Percentiles rank a stretch among this genome's conserved stretches.
phyloP scores from a whole-genome alignment of 2,329 filamentous ascomycete species.

The Sarocladiaceae sp. region DNA sequence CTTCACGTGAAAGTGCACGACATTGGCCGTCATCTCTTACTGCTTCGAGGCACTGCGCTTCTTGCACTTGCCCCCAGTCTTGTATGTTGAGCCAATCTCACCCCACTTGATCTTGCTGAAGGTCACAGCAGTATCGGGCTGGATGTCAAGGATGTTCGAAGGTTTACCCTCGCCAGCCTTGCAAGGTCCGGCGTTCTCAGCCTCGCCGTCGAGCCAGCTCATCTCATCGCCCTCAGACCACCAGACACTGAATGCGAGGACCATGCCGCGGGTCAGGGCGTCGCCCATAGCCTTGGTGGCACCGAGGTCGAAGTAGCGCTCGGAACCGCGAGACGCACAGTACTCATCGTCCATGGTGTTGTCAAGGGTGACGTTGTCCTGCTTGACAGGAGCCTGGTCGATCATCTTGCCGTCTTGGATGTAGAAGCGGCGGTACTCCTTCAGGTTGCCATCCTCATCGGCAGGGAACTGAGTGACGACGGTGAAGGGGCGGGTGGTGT shows the following conservation, averaged over 20 bases:
- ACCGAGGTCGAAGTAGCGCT: constrained; percentile 29
- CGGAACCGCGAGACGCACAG: constrained; percentile 24
- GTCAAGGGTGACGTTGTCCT: constrained; percentile 16
- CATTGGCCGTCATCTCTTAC: too few species aligned
- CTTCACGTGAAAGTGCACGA: too few species aligned
- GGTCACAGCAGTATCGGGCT: constrained; percentile 42
- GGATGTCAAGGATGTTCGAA: constrained; percentile 35
- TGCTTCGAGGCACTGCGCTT: not conserved
- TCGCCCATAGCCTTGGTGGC: constrained; percentile 39
- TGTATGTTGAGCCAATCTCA: constrained; percentile 52
- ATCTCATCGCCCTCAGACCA: constrained; percentile 44
- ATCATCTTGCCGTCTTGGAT: constrained; percentile 43
- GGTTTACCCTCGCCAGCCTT: constrained; percentile 47
- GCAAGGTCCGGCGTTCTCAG: constrained; percentile 41
- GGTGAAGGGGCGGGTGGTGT: constrained; percentile 31
- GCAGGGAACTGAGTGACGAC: constrained; percentile 46
- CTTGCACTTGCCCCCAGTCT: constrained; percentile 10
- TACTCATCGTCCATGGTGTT: constrained; percentile 30
- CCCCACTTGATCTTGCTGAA: constrained; percentile 55
- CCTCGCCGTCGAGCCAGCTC: constrained; percentile 47
- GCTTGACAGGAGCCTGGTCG: constrained; percentile 6
- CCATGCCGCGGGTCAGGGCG: constrained; percentile 40
- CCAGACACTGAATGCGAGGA: constrained; percentile 47
- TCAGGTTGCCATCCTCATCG: constrained; percentile 28
- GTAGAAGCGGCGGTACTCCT: constrained; percentile 42